phyloP scores from a whole-genome alignment of 495 filamentous ascomycete genomes.

The Gamarada debralockiae region DNA sequence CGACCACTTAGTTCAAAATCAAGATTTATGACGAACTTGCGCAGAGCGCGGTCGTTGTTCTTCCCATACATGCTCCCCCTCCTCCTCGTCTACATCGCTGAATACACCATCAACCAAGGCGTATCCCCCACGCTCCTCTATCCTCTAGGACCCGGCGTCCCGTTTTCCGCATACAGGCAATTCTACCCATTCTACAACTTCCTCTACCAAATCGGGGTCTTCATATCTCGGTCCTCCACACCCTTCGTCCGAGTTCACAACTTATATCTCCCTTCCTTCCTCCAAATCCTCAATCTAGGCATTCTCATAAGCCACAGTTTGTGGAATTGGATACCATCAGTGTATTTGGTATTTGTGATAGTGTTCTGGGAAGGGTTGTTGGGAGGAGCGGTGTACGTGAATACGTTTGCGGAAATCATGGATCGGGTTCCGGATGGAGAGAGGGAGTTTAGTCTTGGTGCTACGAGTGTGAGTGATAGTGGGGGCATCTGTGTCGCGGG shows the following conservation, averaged over 20 bases:
- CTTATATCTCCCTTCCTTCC: conserved; percentile 77
- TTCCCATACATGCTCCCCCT: conserved; percentile 79
- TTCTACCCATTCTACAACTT: conserved; percentile 89
- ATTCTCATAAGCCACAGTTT: conserved; percentile 73
- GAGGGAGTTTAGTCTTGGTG: conserved; percentile 84
- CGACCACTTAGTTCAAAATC: background rate
- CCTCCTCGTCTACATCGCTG: conserved; percentile 86
- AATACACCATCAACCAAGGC: conserved; percentile 96
- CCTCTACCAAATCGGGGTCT: conserved; percentile 91
- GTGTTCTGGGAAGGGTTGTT: conserved; percentile 96
- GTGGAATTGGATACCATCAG: conserved; percentile 55
- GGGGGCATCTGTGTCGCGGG: conserved; percentile 88
- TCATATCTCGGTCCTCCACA: conserved; percentile 85
- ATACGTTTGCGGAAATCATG: conserved; percentile 89
- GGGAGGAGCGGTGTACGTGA: conserved; percentile 89
- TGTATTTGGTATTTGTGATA: conserved; percentile 77
- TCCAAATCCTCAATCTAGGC: conserved; percentile 76
- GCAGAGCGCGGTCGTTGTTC: conserved; percentile 39
- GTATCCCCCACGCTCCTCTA: conserved; percentile 88
- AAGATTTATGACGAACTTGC: conserved; percentile 27
- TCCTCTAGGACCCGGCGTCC: conserved; percentile 60
- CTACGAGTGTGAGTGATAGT: conserved; percentile 88
- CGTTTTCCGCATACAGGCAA: conserved; percentile 77
- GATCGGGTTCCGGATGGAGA: conserved; percentile 72
- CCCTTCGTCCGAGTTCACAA: conserved; percentile 79